Percentiles rank a stretch among this genome's conserved stretches.
Evolutionary conservation across 441 rosid genomes (phyloP).

Genomic region (Flueggea neowawraea): DNA sequence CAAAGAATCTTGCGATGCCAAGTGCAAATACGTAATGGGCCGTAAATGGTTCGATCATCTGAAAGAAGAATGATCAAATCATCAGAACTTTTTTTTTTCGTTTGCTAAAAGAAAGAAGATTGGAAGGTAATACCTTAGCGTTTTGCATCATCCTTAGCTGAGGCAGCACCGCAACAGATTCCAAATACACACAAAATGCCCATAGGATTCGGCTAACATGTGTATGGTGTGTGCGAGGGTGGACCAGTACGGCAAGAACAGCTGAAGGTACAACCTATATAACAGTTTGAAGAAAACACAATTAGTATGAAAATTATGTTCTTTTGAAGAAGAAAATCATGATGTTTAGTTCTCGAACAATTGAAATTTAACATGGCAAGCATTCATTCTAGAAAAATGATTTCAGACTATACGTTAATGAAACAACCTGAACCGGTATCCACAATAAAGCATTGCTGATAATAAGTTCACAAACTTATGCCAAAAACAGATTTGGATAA

Average conservation of each 20-base stretch:
- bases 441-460: no score
- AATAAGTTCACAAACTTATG: no score
- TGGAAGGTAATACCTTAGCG: conserved; percentile 48
- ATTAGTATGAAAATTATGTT: no score
- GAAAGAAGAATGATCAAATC: conserved; percentile 1
- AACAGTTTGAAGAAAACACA: not conserved
- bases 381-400: no score
- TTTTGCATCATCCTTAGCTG: conserved; percentile 89
- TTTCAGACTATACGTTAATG: no score
- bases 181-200: conserved; percentile 66
- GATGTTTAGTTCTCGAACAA: no score
- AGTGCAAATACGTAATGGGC: conserved; percentile 85
- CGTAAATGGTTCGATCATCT: conserved; percentile 88
- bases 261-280: conserved; percentile 56
- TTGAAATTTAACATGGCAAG: no score
- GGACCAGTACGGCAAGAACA: conserved; percentile 45
- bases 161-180: conserved; percentile 78
- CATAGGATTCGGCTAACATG: conserved; percentile 33
- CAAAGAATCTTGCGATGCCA: conserved; percentile 68
- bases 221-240: conserved; percentile 25
- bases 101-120: no score
- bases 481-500: no score
- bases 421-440: no score
- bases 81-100: no score
- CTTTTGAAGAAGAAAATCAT: no score